Percentiles rank a stretch among this genome's conserved stretches.
These are phyloP conservation scores for Spinellus fusiger DNA, from an alignment of 192 early-diverging fungal species.

Conservation along the genomic window DNA sequence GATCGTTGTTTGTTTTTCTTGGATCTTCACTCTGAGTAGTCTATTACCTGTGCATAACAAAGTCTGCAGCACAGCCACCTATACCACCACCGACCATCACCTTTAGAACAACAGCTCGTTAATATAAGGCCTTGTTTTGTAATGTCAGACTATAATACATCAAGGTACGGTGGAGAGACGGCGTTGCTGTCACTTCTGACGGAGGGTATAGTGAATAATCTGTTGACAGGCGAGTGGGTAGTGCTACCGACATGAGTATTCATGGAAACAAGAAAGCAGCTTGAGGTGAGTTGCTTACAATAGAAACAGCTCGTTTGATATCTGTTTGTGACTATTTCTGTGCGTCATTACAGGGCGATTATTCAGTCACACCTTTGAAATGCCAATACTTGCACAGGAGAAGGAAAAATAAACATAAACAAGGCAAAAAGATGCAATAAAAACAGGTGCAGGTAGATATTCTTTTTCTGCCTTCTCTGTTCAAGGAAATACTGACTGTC, in stretches of 20 bases:
- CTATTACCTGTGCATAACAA: slow-evolving; percentile 52
- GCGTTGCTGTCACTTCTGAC: not conserved
- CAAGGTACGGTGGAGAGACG: slow-evolving; percentile 24
- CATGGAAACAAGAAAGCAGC: slow-evolving; percentile 7
- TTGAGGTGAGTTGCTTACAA: not conserved
- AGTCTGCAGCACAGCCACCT: slow-evolving; percentile 47
- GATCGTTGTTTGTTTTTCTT: not conserved
- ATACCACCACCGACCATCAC: slow-evolving; percentile 45
- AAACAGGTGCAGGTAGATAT: too few species aligned
- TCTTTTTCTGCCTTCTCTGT: too few species aligned
- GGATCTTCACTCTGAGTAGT: not conserved
- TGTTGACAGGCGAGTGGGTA: not conserved
- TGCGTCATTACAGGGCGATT: not conserved
- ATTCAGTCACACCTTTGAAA: not conserved
- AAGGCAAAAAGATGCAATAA: too few species aligned
- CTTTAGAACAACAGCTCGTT: slow-evolving; percentile 13
- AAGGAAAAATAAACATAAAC: too few species aligned
- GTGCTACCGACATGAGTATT: not conserved
- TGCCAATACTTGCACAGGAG: too few species aligned
- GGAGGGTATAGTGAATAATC: slow-evolving; percentile 1
- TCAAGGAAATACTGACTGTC: too few species aligned
- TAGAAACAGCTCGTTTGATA: not conserved
- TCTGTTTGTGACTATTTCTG: not conserved
- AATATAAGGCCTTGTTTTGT: not conserved
- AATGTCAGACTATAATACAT: slow-evolving; percentile 14